Percentiles rank a stretch among this genome's conserved stretches.
Evolutionary conservation across 495 filamentous ascomycete species (phyloP).

Genomic region (Xylaria sp.): DNA sequence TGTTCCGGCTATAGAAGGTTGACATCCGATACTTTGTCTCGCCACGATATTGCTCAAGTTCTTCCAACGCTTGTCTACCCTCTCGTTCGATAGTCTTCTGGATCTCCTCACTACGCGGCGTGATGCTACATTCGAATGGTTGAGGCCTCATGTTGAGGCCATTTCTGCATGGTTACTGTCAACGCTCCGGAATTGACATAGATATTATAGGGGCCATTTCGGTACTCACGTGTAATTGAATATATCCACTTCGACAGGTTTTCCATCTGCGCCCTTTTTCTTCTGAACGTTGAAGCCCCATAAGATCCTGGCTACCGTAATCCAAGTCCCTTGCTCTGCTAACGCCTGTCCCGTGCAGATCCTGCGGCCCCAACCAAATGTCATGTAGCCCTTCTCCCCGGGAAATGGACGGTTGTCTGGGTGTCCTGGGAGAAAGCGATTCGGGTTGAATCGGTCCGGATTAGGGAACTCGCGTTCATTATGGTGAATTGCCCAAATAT

Average conservation of each 20-base stretch:
- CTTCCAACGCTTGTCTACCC: constrained; percentile 58
- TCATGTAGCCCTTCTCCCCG: constrained; percentile 67
- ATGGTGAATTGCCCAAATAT: constrained; percentile 71
- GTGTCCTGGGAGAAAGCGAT: constrained; percentile 54
- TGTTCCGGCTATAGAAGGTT: constrained; percentile 51
- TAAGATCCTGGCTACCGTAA: constrained; percentile 60
- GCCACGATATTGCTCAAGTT: constrained; percentile 63
- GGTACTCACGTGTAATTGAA: constrained; percentile 47
- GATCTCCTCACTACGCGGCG: constrained; percentile 57
- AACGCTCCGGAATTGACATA: not conserved
- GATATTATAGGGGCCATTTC: not conserved
- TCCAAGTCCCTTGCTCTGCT: constrained; percentile 64
- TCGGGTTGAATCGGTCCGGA: constrained; percentile 63
- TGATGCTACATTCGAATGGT: constrained; percentile 59
- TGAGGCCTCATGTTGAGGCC: constrained; percentile 63
- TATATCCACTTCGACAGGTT: constrained; percentile 60
- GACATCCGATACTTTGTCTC: constrained; percentile 65
- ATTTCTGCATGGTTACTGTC: constrained; percentile 50
- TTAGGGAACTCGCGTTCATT: constrained; percentile 68
- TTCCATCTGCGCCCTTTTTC: constrained; percentile 53
- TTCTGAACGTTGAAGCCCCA: constrained; percentile 64
- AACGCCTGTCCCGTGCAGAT: constrained; percentile 65
- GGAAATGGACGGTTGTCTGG: constrained; percentile 62
- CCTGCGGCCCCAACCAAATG: constrained; percentile 67
- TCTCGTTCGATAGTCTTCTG: constrained; percentile 60